Evolutionary conservation across 2,329 filamentous ascomycete species (phyloP).

Genomic region (Fusarium ramigenum): DNA sequence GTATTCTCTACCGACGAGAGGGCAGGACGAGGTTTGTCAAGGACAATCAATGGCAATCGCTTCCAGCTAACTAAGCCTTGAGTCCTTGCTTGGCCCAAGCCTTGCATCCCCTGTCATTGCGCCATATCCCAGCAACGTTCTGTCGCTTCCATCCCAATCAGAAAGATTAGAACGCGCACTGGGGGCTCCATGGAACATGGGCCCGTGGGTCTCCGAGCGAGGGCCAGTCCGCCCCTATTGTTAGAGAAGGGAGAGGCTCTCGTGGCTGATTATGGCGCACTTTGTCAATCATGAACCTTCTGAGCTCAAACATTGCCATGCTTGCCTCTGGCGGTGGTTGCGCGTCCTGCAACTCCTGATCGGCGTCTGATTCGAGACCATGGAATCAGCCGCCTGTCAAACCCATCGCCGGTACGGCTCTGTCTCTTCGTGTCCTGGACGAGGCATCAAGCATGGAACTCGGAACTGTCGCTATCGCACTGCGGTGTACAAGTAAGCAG

Average conservation of each 20-base stretch:
- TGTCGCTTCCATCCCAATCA: slow-evolving; percentile 33
- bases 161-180: slow-evolving; percentile 18
- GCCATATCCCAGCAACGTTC: slow-evolving; percentile 37
- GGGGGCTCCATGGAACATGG: slow-evolving; percentile 19
- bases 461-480: slow-evolving; percentile 19
- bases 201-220: slow-evolving; percentile 33
- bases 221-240: slow-evolving; percentile 35
- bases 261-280: slow-evolving; percentile 11
- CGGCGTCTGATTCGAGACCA: slow-evolving; percentile 18
- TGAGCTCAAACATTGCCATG: slow-evolving; percentile 19
- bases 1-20: neutral
- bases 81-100: slow-evolving; percentile 34
- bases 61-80: slow-evolving; percentile 24
- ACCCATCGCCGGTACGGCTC: slow-evolving; percentile 8
- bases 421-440: slow-evolving; percentile 1
- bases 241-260: slow-evolving; percentile 35
- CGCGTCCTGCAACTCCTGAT: slow-evolving; percentile 42
- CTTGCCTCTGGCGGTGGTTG: slow-evolving; percentile 28
- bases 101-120: slow-evolving; percentile 40
- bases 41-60: slow-evolving; percentile 22
- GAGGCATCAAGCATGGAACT: slow-evolving; percentile 4
- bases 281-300: slow-evolving; percentile 17
- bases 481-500: neutral
- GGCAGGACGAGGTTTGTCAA: neutral
- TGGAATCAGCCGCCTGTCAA: slow-evolving; percentile 15